Conservation (phyloP, 148 eudicot species). For the Chenopodium berlandieri region DNA sequence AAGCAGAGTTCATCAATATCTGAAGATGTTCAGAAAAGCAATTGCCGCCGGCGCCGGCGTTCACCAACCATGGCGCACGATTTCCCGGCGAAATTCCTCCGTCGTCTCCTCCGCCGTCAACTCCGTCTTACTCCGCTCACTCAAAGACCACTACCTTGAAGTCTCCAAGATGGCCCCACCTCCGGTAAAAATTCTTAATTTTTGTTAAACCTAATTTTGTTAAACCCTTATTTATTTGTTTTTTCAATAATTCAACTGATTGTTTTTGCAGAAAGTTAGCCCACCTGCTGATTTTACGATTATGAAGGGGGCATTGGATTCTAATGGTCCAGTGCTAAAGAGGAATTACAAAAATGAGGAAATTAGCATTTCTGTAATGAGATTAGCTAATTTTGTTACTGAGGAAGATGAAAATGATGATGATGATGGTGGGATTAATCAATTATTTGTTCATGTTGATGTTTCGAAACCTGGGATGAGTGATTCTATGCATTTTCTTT, state of each 20-base stretch:
- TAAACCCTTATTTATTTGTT: background rate
- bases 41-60: constrained; percentile 25
- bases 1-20: background rate
- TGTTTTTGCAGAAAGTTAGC: constrained; percentile 55
- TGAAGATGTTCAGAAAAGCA: constrained; percentile 34
- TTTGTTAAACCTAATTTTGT: background rate
- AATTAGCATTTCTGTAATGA: constrained; percentile 72
- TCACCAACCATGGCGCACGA: constrained; percentile 36
- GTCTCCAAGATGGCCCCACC: constrained; percentile 70
- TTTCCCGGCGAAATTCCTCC: constrained; percentile 29
- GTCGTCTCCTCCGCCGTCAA: constrained; percentile 56
- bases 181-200: constrained; percentile 23
- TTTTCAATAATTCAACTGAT: constrained; percentile 1
- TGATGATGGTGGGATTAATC: constrained; percentile 66
- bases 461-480: constrained; percentile 60
- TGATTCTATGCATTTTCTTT: constrained; percentile 68
- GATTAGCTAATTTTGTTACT: constrained; percentile 56
- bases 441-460: constrained; percentile 80
- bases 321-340: constrained; percentile 67
- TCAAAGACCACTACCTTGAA: constrained; percentile 76
- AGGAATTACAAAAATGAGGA: constrained; percentile 62
- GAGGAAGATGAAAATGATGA: constrained; percentile 29
- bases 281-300: constrained; percentile 71
- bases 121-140: constrained; percentile 61
- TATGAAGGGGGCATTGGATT: constrained; percentile 68